Evolutionary conservation across 2,329 filamentous ascomycete genomes (phyloP).

Genomic region (Fusarium devonianum): DNA sequence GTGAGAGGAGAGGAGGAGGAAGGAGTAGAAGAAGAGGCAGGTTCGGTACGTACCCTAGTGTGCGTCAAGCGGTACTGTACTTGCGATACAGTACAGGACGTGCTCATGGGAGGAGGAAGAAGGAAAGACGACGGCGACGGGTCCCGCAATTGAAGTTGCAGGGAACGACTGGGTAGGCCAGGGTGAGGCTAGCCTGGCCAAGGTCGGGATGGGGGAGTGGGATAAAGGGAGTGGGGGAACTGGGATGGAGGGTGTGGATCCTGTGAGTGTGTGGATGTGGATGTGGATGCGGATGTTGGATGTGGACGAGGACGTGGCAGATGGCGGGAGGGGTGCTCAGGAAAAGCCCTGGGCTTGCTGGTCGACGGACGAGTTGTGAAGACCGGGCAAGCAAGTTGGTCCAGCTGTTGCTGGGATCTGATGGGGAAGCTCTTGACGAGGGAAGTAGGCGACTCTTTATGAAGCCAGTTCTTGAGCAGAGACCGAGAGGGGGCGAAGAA

Average conservation of each 20-base stretch:
- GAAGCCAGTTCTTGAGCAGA: too few species aligned
- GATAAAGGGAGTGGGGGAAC: slow-evolving; percentile 20
- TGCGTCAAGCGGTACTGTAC: slow-evolving; percentile 19
- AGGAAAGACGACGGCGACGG: slow-evolving; percentile 23
- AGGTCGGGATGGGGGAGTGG: slow-evolving; percentile 23
- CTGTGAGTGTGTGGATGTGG: slow-evolving; percentile 10
- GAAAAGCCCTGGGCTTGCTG: slow-evolving; percentile 3
- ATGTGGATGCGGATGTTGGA: slow-evolving; percentile 14
- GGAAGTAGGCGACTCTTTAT: too few species aligned
- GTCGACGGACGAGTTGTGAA: neutral
- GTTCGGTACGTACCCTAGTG: slow-evolving; percentile 39
- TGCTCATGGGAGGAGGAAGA: slow-evolving; percentile 18
- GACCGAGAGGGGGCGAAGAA: too few species aligned
- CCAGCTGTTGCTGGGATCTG: neutral
- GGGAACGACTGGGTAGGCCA: slow-evolving; percentile 36
- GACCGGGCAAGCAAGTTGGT: neutral
- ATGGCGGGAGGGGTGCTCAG: slow-evolving; percentile 15
- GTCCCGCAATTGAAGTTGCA: slow-evolving; percentile 30
- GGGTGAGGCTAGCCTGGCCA: slow-evolving; percentile 33
- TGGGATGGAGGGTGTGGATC: slow-evolving; percentile 20
- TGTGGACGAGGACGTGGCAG: slow-evolving; percentile 23
- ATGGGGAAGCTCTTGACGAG: neutral
- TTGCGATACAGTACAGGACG: slow-evolving; percentile 36
- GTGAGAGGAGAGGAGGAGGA: slow-evolving; percentile 40
- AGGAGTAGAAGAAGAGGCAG: slow-evolving; percentile 38